phyloP scores from a whole-genome alignment of 1,284 basidiomycete species.

The Ceratobasidium theobromae region DNA sequence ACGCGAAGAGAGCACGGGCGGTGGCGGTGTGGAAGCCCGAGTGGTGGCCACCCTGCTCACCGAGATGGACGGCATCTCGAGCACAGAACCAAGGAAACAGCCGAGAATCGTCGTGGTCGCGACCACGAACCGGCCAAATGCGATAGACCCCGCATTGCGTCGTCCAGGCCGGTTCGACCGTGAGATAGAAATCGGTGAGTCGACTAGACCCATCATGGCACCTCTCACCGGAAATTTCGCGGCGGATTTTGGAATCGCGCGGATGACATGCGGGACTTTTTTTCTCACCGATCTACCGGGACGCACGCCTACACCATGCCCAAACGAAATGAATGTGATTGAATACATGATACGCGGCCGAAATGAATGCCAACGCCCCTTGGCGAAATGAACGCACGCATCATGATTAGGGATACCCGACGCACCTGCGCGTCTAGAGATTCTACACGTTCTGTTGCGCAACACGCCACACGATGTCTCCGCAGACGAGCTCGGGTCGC shows the following conservation, averaged over 20 bases:
- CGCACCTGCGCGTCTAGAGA: slow-evolving; percentile 75
- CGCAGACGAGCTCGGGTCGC: slow-evolving; percentile 57
- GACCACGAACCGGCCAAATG: slow-evolving; percentile 96
- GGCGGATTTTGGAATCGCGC: not conserved
- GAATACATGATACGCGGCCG: not conserved
- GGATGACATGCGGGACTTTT: not conserved
- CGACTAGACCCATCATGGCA: not conserved
- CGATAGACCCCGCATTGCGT: slow-evolving; percentile 93
- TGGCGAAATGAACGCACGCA: not conserved
- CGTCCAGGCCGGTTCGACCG: slow-evolving; percentile 94
- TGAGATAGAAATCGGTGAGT: slow-evolving; percentile 92
- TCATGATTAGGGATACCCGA: slow-evolving; percentile 81
- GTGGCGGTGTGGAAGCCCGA: slow-evolving; percentile 87
- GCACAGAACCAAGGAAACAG: slow-evolving; percentile 46
- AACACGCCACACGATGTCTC: slow-evolving; percentile 78
- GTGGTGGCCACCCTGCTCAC: slow-evolving; percentile 96
- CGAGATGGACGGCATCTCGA: slow-evolving; percentile 90
- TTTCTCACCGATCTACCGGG: not conserved
- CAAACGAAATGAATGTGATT: not conserved
- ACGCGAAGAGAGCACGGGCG: slow-evolving; percentile 83
- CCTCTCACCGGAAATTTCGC: not conserved
- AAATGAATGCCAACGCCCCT: not conserved
- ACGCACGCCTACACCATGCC: slow-evolving; percentile 1
- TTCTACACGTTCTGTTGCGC: slow-evolving; percentile 78
- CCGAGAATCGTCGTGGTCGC: slow-evolving; percentile 88